Evolutionary conservation across 768 basidiomycete species (phyloP).

Genomic region (Xanthoconium purpureum): DNA sequence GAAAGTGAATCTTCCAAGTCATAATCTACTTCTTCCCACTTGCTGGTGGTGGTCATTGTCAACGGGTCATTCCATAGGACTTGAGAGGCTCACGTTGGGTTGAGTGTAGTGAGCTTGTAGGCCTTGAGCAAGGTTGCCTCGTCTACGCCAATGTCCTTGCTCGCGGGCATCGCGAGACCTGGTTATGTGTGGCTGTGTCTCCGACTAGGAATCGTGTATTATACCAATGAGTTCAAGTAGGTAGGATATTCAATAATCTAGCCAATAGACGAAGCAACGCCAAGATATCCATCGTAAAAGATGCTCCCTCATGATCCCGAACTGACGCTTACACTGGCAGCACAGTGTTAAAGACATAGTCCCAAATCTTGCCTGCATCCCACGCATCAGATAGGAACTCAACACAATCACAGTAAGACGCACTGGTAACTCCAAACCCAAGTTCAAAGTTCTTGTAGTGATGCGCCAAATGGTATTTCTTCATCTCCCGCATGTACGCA

Average conservation of each 20-base stretch:
- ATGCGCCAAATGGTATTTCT: conserved; percentile 96
- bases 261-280: conserved; percentile 8
- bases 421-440: conserved; percentile 94
- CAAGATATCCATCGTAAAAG: background rate
- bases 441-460: conserved; percentile 99
- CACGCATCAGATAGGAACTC: background rate
- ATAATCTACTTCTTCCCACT: conserved; percentile 90
- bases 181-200: conserved; percentile 15
- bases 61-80: background rate
- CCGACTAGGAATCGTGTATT: background rate
- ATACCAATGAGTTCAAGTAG: background rate
- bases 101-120: conserved; percentile 76
- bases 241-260: conserved; percentile 11
- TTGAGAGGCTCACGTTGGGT: conserved; percentile 60
- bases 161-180: conserved; percentile 26
- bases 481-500: conserved; percentile 85
- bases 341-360: conserved; percentile 83
- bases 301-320: background rate
- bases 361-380: conserved; percentile 83
- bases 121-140: conserved; percentile 83
- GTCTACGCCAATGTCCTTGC: conserved; percentile 66
- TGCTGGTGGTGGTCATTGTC: conserved; percentile 38
- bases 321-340: conserved; percentile 49
- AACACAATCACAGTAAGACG: conserved; percentile 20
- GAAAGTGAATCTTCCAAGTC: conserved; percentile 76